Evolutionary conservation across 768 basidiomycete species (phyloP).

Genomic region (Tulasnella sp.): DNA sequence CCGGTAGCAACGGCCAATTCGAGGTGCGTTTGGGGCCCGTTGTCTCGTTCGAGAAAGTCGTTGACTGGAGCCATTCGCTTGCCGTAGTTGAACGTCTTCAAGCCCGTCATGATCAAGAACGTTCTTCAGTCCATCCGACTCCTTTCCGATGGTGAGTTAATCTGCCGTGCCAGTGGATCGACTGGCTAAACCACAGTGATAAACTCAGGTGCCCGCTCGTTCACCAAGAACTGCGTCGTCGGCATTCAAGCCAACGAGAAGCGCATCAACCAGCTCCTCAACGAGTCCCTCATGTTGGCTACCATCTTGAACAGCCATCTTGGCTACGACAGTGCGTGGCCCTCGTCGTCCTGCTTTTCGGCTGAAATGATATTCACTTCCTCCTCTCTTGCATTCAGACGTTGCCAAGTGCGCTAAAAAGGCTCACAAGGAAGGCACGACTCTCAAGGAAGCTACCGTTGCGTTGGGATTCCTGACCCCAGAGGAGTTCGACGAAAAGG

Average conservation of each 20-base stretch:
- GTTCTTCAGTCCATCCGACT: constrained; percentile 93
- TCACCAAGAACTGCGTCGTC: constrained; percentile 95
- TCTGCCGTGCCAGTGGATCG: not conserved
- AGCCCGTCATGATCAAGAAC: constrained; percentile 98
- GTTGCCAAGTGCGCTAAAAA: constrained; percentile 99
- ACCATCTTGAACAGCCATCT: constrained; percentile 94
- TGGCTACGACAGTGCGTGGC: constrained; percentile 86
- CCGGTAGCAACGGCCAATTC: constrained; percentile 93
- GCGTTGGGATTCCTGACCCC: constrained; percentile 76
- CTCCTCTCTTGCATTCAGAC: constrained; percentile 65
- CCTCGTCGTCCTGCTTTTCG: not conserved
- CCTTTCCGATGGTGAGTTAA: constrained; percentile 73
- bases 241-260: constrained; percentile 97
- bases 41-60: constrained; percentile 4
- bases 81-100: constrained; percentile 90
- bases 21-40: constrained; percentile 57
- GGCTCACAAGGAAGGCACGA: constrained; percentile 97
- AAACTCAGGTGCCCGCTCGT: constrained; percentile 70
- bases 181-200: not conserved
- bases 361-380: not conserved
- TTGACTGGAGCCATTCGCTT: not conserved
- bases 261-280: constrained; percentile 79
- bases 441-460: constrained; percentile 92
- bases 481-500: constrained; percentile 93
- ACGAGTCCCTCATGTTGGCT: constrained; percentile 96